A percentile compares a stretch with the other conserved stretches of the same genome.
These are phyloP conservation scores for Daldinia loculata DNA, from an alignment of 495 filamentous ascomycete genomes.

Conservation along the genomic window DNA sequence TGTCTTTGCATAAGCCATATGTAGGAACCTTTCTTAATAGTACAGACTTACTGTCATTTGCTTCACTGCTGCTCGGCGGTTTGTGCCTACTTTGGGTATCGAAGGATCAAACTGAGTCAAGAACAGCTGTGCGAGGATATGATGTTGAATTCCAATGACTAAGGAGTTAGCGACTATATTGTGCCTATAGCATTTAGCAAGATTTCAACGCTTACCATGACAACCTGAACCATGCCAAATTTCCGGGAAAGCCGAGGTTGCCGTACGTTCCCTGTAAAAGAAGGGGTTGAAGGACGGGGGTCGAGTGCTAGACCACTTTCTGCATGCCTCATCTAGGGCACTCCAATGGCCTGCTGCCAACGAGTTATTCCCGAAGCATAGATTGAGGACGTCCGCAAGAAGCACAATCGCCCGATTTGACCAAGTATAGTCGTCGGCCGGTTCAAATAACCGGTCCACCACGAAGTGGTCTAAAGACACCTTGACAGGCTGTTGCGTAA, in stretches of 20 bases:
- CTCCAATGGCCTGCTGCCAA: slow-evolving; percentile 45
- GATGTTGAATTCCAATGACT: slow-evolving; percentile 63
- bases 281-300: slow-evolving; percentile 53
- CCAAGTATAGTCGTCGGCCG: slow-evolving; percentile 59
- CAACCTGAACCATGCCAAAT: slow-evolving; percentile 59
- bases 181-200: not conserved
- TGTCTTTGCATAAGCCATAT: slow-evolving; percentile 27
- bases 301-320: slow-evolving; percentile 47
- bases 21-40: not conserved
- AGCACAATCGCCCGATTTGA: slow-evolving; percentile 63
- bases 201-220: slow-evolving; percentile 50
- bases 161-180: slow-evolving; percentile 1
- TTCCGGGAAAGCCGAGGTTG: slow-evolving; percentile 51
- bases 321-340: slow-evolving; percentile 44
- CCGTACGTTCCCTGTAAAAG: slow-evolving; percentile 41
- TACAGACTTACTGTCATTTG: slow-evolving; percentile 45
- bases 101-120: slow-evolving; percentile 55
- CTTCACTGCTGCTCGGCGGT: slow-evolving; percentile 42
- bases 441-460: slow-evolving; percentile 54
- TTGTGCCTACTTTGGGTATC: slow-evolving; percentile 48
- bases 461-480: slow-evolving; percentile 53
- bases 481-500: slow-evolving; percentile 56
- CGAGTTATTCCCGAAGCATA: slow-evolving; percentile 54
- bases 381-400: slow-evolving; percentile 62
- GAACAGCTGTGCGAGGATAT: slow-evolving; percentile 62